These are phyloP conservation scores for Saccharomycopsis schoenii DNA, from an alignment of 805 yeast species.

Conservation along the genomic window DNA sequence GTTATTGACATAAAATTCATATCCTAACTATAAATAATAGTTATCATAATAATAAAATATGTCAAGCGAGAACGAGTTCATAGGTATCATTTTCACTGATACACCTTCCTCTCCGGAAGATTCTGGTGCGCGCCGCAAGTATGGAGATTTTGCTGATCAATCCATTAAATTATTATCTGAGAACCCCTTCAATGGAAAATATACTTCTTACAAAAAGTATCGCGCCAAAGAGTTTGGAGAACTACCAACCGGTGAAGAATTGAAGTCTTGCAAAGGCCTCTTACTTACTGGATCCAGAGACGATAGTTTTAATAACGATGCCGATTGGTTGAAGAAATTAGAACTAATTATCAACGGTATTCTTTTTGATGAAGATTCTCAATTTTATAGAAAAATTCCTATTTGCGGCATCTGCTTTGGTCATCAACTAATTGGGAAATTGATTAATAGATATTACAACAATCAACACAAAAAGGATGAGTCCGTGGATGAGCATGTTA, in stretches of 20 bases:
- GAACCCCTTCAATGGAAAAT: conserved; percentile 14
- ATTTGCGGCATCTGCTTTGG: conserved; percentile 77
- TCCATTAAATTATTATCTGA: conserved; percentile 27
- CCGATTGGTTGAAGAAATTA: conserved; percentile 33
- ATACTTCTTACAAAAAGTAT: conserved; percentile 27
- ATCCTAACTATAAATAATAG: no score
- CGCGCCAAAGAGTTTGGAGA: conserved; percentile 27
- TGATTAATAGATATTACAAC: conserved; percentile 26
- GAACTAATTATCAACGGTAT: conserved; percentile 27
- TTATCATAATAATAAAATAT: no score
- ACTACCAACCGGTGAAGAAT: conserved; percentile 21
- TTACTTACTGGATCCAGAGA: conserved; percentile 39
- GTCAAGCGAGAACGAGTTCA: neutral
- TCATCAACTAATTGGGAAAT: conserved; percentile 67
- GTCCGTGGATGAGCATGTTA: conserved; percentile 28
- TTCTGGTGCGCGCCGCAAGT: conserved; percentile 19
- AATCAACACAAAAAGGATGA: neutral
- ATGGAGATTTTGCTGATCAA: conserved; percentile 47
- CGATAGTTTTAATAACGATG: conserved; percentile 32
- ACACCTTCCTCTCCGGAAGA: conserved; percentile 9
- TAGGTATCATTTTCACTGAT: conserved; percentile 22
- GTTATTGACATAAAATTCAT: no score
- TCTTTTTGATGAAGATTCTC: conserved; percentile 15
- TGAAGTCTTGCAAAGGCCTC: conserved; percentile 26
- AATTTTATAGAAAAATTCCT: conserved; percentile 29